Conservation (phyloP, 2,329 filamentous ascomycete genomes). For the Cytospora paraplurivora region DNA sequence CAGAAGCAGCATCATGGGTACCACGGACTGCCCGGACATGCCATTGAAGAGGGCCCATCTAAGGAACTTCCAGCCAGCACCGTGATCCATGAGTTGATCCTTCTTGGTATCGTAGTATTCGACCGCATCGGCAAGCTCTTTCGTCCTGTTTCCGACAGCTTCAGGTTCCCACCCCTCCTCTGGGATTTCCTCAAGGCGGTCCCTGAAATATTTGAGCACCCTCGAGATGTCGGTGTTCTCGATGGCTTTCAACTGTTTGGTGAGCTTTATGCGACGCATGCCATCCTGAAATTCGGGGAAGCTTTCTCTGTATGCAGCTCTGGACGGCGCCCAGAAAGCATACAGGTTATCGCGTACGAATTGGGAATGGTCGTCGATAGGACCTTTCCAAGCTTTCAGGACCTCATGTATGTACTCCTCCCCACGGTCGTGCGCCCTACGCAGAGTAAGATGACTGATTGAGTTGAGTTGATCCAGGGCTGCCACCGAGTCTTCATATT, state of each 20-base stretch:
- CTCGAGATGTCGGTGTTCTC: conserved; percentile 21
- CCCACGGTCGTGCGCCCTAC: background rate
- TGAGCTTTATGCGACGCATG: conserved; percentile 14
- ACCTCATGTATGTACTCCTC: conserved; percentile 25
- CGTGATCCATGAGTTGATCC: conserved; percentile 11
- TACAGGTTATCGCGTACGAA: conserved; percentile 22
- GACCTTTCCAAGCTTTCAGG: conserved; percentile 25
- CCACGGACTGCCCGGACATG: conserved; percentile 33
- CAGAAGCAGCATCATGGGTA: conserved; percentile 34
- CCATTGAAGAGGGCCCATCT: conserved; percentile 38
- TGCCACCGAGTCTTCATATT: background rate
- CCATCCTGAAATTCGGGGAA: conserved; percentile 13
- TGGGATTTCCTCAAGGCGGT: background rate
- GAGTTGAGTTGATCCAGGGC: background rate
- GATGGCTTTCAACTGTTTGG: background rate
- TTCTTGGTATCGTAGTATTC: conserved; percentile 21
- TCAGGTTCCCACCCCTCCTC: conserved; percentile 17
- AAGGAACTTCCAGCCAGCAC: conserved; percentile 34
- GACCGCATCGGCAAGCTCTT: conserved; percentile 17
- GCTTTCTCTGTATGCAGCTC: conserved; percentile 9
- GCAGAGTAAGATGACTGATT: background rate
- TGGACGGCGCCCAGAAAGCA: conserved; percentile 22
- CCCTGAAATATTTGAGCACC: conserved; percentile 10
- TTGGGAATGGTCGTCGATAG: conserved; percentile 27
- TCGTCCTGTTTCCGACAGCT: conserved; percentile 10